Base-by-base conservation (phyloP, 2,329 filamentous ascomycete genomes). In the Pyrenochaeta sp. region DNA sequence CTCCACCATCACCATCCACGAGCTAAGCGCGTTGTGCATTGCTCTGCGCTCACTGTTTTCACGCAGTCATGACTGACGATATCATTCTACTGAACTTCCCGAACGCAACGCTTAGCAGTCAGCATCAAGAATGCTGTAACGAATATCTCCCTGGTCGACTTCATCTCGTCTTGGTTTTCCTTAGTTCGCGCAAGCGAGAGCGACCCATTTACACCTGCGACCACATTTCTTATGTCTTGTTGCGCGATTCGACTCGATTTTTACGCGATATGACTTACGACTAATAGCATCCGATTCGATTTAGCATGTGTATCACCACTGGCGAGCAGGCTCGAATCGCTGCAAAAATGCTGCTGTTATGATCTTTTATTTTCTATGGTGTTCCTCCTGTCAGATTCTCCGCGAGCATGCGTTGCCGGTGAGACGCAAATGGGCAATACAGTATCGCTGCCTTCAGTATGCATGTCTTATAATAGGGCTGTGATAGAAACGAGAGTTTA, bases 1-100 rank as follows among this genome's bases (percentile, higher is more conserved):
- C 74, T 54, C 73, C 74, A 9, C 74, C 74, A 39, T 77, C 74
- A 9, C 74, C 74, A 54, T 69, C 71, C 54, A 69, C 68, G 5
- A 65, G 62, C 54, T 77, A 62, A 64, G 44, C 32, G 25, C 13
- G 44, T 48, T 4, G n/a, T 15, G 8, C 19, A 28, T 48, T 50
- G 36, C 32, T 30, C 2, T 12, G 19, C 44, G 22, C 28, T 24
- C 22, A 25, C 34, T 10, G 56, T 52, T 24, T 51, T 27, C 37
- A 54, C 47, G 32, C 25, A 34, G 42, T 30, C 13, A 36, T 27
- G 10, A 36, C 40, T 25, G 7, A 34, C n/a, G 40, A 22, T 52
- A n/a, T n/a, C 54, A 15, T 25, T 36, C 19, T 39, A 6, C 9
- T 63, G 47, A 34, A 28, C 32, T 54, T 34, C 42, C n/a, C 28